These are phyloP conservation scores for Backusella westeae DNA, from an alignment of 192 early-diverging fungal species.

Conservation along the genomic window DNA sequence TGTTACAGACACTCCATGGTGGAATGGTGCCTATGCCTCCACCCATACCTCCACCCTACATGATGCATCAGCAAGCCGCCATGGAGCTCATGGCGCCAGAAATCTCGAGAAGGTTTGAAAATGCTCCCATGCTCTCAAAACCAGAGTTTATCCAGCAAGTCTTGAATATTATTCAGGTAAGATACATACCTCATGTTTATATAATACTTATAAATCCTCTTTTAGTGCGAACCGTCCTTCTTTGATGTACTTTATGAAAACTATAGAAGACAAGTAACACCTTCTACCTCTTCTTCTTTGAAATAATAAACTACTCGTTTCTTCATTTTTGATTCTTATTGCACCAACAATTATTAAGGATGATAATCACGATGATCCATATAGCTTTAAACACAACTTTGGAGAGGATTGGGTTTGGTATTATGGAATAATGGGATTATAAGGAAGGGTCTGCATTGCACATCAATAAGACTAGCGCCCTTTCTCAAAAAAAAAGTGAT, in stretches of 20 bases:
- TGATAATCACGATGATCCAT: too few species aligned
- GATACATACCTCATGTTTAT: not conserved
- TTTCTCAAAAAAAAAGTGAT: too few species aligned
- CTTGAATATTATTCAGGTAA: constrained; percentile 41
- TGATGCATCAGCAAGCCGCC: constrained; percentile 9
- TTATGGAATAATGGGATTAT: too few species aligned
- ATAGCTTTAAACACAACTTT: too few species aligned
- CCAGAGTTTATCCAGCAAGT: constrained; percentile 51
- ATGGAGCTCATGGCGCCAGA: constrained; percentile 14
- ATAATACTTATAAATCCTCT: not conserved
- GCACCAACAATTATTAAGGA: too few species aligned
- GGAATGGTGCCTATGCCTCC: not conserved
- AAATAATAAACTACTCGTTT: not conserved
- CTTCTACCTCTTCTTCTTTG: not conserved
- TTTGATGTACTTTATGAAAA: constrained; percentile 46
- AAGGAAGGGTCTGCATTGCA: too few species aligned
- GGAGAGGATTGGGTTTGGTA: too few species aligned
- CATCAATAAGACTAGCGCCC: too few species aligned
- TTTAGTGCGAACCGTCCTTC: constrained; percentile 40
- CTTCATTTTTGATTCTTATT: too few species aligned
- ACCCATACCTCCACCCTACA: not conserved
- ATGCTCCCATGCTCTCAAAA: constrained; percentile 35
- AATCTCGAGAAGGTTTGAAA: constrained; percentile 9
- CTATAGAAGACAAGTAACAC: constrained; percentile 22
- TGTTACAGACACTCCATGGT: constrained; percentile 21